These are phyloP conservation scores for Luzula sylvatica DNA, from an alignment of 176 grass and related monocot species.

Conservation along the genomic window DNA sequence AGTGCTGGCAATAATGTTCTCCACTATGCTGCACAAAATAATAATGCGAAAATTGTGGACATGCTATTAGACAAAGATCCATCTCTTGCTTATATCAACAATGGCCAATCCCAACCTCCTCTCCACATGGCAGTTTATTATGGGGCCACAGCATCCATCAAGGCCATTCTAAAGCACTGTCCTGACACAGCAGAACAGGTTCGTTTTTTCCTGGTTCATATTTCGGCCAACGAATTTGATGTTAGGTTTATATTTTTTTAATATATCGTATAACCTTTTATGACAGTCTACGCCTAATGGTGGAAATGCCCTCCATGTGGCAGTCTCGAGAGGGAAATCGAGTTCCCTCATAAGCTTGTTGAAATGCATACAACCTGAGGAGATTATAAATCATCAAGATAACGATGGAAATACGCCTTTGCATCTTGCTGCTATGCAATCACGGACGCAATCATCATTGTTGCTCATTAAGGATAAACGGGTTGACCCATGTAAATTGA, in stretches of 20 bases:
- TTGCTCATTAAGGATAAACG: conserved; percentile 19
- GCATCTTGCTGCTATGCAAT: conserved; percentile 34
- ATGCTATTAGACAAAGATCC: conserved; percentile 22
- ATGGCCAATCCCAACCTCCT: conserved; percentile 5
- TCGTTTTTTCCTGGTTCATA: neutral
- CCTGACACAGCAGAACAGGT: conserved; percentile 25
- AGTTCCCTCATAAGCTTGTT: conserved; percentile 19
- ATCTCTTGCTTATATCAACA: conserved; percentile 38
- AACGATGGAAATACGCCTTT: conserved; percentile 40
- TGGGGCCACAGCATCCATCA: conserved; percentile 21
- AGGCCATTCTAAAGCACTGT: conserved; percentile 15
- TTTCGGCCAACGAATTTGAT: neutral
- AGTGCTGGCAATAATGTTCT: conserved; percentile 34
- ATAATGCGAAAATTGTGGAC: conserved; percentile 30
- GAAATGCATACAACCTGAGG: conserved; percentile 11
- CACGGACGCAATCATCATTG: conserved; percentile 15
- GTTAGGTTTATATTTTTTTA: neutral
- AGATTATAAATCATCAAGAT: conserved; percentile 27
- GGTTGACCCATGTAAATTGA: conserved; percentile 18
- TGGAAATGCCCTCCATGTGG: conserved; percentile 21
- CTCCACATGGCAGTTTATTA: conserved; percentile 22
- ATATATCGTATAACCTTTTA: neutral
- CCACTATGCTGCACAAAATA: conserved; percentile 58
- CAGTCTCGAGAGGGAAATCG: conserved; percentile 15
- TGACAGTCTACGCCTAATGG: neutral